These are phyloP conservation scores for Candolleomyces eurysporus DNA, from an alignment of 768 basidiomycete species.

Conservation along the genomic window DNA sequence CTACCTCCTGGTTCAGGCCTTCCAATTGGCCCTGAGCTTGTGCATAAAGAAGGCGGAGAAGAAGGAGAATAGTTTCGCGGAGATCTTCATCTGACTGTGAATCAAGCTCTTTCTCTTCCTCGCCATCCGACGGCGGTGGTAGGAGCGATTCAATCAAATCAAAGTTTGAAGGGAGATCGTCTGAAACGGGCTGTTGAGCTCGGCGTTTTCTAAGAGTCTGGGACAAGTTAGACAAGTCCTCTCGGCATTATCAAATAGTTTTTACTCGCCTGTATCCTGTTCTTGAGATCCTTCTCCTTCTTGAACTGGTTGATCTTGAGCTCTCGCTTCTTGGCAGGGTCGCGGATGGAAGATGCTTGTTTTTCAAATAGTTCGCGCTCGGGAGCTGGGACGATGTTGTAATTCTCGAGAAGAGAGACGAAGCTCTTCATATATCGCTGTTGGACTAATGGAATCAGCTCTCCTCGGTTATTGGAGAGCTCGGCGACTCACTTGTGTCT, in stretches of 20 bases:
- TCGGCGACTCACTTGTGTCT: conserved; percentile 51
- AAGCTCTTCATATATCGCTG: conserved; percentile 53
- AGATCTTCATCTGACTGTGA: conserved; percentile 62
- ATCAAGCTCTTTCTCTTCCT: conserved; percentile 48
- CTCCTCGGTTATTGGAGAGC: conserved; percentile 5
- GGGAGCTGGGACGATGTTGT: conserved; percentile 60
- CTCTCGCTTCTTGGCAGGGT: conserved; percentile 75
- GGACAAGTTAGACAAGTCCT: background rate
- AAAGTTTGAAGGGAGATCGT: conserved; percentile 46
- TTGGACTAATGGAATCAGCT: conserved; percentile 20
- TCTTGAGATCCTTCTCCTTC: conserved; percentile 77
- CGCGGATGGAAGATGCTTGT: conserved; percentile 45
- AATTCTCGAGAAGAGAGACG: conserved; percentile 53
- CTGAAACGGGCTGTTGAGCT: conserved; percentile 32
- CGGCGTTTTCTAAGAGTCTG: conserved; percentile 57
- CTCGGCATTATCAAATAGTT: background rate
- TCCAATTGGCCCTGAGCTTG: conserved; percentile 68
- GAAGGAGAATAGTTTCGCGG: conserved; percentile 65
- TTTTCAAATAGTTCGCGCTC: conserved; percentile 57
- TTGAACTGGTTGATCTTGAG: conserved; percentile 90
- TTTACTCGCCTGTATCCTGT: conserved; percentile 60
- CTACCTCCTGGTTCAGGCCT: conserved; percentile 68
- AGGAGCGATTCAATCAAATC: conserved; percentile 66
- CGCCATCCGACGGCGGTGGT: conserved; percentile 26
- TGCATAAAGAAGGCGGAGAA: conserved; percentile 70